phyloP scores from a whole-genome alignment of 305 asterid species.

The Euphrasia arctica region DNA sequence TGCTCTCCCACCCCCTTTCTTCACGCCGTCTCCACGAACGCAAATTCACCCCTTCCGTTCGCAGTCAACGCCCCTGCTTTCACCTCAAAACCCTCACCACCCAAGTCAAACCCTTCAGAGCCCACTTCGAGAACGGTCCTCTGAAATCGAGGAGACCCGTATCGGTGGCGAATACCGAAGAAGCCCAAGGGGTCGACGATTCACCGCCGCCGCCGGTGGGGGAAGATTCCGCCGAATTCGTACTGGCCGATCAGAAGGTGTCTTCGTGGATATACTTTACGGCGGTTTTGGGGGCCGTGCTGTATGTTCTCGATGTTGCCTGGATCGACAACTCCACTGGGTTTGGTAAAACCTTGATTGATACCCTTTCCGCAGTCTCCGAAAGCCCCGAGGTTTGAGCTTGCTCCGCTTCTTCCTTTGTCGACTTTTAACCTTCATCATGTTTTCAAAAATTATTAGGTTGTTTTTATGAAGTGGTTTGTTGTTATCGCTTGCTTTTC shows the following conservation, averaged over 20 bases:
- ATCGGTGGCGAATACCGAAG: constrained; percentile 38
- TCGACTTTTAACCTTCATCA: too few relatives aligned
- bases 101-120: constrained; percentile 12
- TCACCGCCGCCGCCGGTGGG: constrained; percentile 42
- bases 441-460: neutral
- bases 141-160: constrained; percentile 22
- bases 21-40: constrained; percentile 34
- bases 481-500: neutral
- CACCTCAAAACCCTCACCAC: constrained; percentile 11
- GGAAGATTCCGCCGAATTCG: constrained; percentile 82
- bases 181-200: constrained; percentile 34
- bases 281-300: constrained; percentile 61
- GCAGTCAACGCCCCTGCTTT: constrained; percentile 20
- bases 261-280: constrained; percentile 78
- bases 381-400: constrained; percentile 71
- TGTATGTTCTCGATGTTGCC: constrained; percentile 51
- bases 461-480: neutral
- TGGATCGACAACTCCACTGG: constrained; percentile 92
- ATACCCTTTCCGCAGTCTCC: constrained; percentile 57
- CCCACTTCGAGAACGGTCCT: constrained; percentile 20
- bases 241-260: constrained; percentile 60
- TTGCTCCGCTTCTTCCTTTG: neutral
- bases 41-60: constrained; percentile 22
- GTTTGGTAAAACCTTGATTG: constrained; percentile 64
- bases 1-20: constrained; percentile 34